Base-by-base conservation (phyloP, 371 early-diverging fungal species). In the Apophysomyces elegans region DNA sequence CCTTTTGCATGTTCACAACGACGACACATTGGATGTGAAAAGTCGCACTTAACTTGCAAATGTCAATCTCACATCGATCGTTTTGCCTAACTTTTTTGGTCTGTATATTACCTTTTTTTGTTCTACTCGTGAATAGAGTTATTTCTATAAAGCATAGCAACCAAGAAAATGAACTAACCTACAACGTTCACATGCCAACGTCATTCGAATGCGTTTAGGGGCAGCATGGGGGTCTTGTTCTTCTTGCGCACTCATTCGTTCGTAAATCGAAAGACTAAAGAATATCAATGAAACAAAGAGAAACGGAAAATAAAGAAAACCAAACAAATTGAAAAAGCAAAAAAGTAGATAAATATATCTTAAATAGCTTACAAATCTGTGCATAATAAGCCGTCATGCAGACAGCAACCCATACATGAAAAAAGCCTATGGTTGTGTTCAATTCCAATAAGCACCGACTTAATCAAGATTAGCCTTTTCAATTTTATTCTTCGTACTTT, bases 151-250 rank as follows among this genome's bases (percentile, higher is more conserved):
- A 26, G 32, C 32, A 2, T 26, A 26, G 32, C 2, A 2, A 26
- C 2, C 2, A 3, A 26, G 41, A 41, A 41, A 8, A 5, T 11
- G 8, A 41, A 11, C 62, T 65, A 73, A 77, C 83, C 83, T 73
- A 73, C 83, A 83, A 38, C 83, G 71, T 56, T 83, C 83, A 67
- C 83, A 83, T n/a, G 83, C 83, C 63, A 83, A 70, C 12, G 83
- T 83, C 83, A 83, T 83, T 63, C 83, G 56, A 58, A 83, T 70
- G n/a, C 79, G 76, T 67, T 82, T 82, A 4, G 83, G 77, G 37
- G 77, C 68, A 16, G 65, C 64, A 50, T 69, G 64, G 5, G 65
- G 64, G 46, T 69, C 69, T 37, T 61, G 62, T 18, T 50, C 39
- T 26, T 46, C 38, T 44, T 35, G n/a, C 38, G 41, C 56, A 39